phyloP scores from a whole-genome alignment of 2,329 filamentous ascomycete species.

The Talaromyces sp. region DNA sequence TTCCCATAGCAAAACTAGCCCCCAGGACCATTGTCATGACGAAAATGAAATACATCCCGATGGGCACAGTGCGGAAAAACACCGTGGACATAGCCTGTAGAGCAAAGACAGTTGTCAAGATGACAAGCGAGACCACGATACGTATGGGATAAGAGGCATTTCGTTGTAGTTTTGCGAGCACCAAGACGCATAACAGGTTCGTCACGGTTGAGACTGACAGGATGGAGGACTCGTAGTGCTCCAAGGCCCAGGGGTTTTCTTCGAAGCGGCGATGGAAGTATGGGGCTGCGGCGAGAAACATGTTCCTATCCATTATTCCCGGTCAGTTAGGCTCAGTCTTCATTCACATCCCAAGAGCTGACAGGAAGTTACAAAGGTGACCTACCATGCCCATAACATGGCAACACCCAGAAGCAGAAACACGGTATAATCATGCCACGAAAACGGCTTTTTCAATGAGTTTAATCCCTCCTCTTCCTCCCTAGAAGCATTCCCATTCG shows the following conservation, averaged over 20 bases:
- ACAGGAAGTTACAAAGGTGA: not conserved
- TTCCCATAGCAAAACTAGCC: constrained; percentile 75
- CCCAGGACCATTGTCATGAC: constrained; percentile 76
- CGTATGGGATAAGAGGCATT: constrained; percentile 84
- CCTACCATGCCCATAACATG: constrained; percentile 95
- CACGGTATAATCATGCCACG: constrained; percentile 80
- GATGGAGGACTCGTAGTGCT: constrained; percentile 87
- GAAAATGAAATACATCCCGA: constrained; percentile 73
- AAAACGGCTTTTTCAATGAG: constrained; percentile 55
- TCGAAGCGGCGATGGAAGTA: constrained; percentile 86
- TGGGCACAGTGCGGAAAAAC: constrained; percentile 61
- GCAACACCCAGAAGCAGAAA: constrained; percentile 83
- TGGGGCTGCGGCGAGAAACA: constrained; percentile 92
- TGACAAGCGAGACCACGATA: constrained; percentile 71
- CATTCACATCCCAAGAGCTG: not conserved
- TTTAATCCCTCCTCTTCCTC: not conserved
- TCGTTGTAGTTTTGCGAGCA: constrained; percentile 77
- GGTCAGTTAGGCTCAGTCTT: not conserved
- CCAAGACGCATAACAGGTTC: constrained; percentile 72
- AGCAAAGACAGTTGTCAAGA: constrained; percentile 75
- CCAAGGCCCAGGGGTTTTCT: constrained; percentile 66
- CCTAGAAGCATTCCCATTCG: not conserved
- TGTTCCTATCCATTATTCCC: constrained; percentile 65
- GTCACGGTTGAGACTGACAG: constrained; percentile 81
- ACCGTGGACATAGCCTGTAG: constrained; percentile 79